Evolutionary conservation across 1,284 basidiomycete genomes (phyloP).

Genomic region (Sparassis latifolia): DNA sequence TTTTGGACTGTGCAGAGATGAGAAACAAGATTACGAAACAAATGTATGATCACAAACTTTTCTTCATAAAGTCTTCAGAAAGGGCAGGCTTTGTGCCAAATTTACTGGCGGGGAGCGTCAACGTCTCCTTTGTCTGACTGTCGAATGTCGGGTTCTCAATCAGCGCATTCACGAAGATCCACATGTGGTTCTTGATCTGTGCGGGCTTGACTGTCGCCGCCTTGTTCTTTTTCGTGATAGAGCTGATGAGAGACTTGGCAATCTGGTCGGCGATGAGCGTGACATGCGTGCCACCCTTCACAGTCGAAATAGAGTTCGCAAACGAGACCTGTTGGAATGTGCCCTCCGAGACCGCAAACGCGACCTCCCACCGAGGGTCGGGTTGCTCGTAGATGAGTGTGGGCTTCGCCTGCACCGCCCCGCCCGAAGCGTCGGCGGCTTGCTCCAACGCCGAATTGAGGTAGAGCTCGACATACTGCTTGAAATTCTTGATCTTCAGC

Average conservation of each 20-base stretch:
- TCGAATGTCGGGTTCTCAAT: slow-evolving; percentile 99
- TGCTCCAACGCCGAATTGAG: slow-evolving; percentile 65
- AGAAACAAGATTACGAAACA: neutral
- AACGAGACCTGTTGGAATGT: slow-evolving; percentile 94
- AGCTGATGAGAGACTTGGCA: slow-evolving; percentile 74
- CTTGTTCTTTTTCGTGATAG: slow-evolving; percentile 96
- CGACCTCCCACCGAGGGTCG: slow-evolving; percentile 89
- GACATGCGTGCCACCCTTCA: slow-evolving; percentile 96
- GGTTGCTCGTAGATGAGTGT: slow-evolving; percentile 81
- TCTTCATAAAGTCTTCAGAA: slow-evolving; percentile 94
- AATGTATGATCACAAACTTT: slow-evolving; percentile 48
- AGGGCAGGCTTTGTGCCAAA: slow-evolving; percentile 85
- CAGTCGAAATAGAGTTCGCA: slow-evolving; percentile 96
- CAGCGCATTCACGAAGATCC: slow-evolving; percentile 95
- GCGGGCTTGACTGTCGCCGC: slow-evolving; percentile 86
- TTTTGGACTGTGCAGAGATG: slow-evolving; percentile 61
- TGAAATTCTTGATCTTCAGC: slow-evolving; percentile 93
- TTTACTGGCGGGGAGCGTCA: slow-evolving; percentile 85
- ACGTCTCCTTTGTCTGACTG: slow-evolving; percentile 97
- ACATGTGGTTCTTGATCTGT: slow-evolving; percentile 97
- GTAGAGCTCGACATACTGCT: slow-evolving; percentile 97
- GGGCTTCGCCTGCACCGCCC: slow-evolving; percentile 71
- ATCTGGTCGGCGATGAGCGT: slow-evolving; percentile 85
- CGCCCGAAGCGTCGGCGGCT: slow-evolving; percentile 61
- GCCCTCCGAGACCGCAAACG: slow-evolving; percentile 91